Evolutionary conservation across 257 asterid genomes (phyloP), one percentile per base, ranked within the genome.

Genomic region (Salvia rosmarinus): DNA sequence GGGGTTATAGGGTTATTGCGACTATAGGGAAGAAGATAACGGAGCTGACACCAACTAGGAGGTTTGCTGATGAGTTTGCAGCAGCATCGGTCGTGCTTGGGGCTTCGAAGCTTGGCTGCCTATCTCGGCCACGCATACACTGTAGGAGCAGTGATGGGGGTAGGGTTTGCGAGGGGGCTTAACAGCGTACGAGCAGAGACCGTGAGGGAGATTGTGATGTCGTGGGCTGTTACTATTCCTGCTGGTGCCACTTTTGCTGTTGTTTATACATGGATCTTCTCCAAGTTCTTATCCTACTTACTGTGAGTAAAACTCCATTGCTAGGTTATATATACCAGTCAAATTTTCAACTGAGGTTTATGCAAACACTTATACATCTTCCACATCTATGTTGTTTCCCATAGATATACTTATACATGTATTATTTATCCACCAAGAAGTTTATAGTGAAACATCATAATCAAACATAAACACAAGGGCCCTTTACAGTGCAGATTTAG

Each of bases 71-170:
- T 0, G 98, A 90, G 85, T 88, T 93, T 84, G 98, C 98, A 12
- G 98, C 98, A 5, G 98, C 98, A 1, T 93, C 91, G 0, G 98
- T 93, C 3, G 97, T 93, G 28, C 81, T 93, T 14, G 81, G 84
- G 68, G 97, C 97, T 0, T 90, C 97, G 0, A 93, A 90, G 72
- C 84, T 90, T 1, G 98, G 19, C 82, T 93, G 6, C 98, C 98
- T 3, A 93, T 90, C 75, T 90, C 98, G 2, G 97, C 96, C 8
- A 90, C 98, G 1, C 98, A 90, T 68, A 93, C 98, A 0, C 86
- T 93, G 37, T 93, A 19, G 97, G 97, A 64, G 97, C 98, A 2
- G 98, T 90, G n/a, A 93, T 93, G 98, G 97, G 97, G 20, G 96
- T 90, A 0, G 98, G 98, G 5, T 90, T 93, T 73, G 97, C 98